Evolutionary conservation across 2,329 filamentous ascomycete genomes (phyloP).

Genomic region (Apiospora hydei): DNA sequence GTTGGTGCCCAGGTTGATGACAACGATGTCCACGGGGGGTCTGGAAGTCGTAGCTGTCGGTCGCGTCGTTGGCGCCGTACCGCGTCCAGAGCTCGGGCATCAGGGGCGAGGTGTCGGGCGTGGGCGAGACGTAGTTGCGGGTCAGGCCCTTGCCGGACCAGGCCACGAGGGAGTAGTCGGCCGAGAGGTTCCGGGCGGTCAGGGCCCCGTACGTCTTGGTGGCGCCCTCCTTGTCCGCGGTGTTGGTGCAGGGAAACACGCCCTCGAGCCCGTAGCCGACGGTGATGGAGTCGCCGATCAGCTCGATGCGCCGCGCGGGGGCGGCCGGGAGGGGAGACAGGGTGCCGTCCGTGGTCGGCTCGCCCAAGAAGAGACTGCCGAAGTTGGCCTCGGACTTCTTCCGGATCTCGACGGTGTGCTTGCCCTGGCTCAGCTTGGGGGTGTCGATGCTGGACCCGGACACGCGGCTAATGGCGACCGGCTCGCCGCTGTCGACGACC

Average conservation of each 20-base stretch:
- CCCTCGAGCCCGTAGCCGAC: slow-evolving; percentile 54
- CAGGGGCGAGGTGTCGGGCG: slow-evolving; percentile 41
- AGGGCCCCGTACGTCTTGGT: slow-evolving; percentile 52
- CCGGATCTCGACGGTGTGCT: slow-evolving; percentile 47
- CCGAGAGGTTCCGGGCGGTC: slow-evolving; percentile 47
- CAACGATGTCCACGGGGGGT: slow-evolving; percentile 45
- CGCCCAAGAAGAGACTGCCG: slow-evolving; percentile 44
- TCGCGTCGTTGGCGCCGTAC: slow-evolving; percentile 49
- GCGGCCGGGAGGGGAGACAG: slow-evolving; percentile 32
- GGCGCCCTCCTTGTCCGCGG: slow-evolving; percentile 47
- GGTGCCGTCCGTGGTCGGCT: slow-evolving; percentile 39
- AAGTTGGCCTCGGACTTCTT: slow-evolving; percentile 47
- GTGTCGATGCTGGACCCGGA: slow-evolving; percentile 41
- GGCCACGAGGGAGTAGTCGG: slow-evolving; percentile 52
- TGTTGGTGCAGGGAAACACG: slow-evolving; percentile 47
- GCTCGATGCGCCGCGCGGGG: slow-evolving; percentile 47
- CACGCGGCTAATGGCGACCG: slow-evolving; percentile 40
- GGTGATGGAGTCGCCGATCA: slow-evolving; percentile 54
- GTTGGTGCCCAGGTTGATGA: slow-evolving; percentile 54
- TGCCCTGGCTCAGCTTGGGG: slow-evolving; percentile 41
- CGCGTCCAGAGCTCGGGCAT: slow-evolving; percentile 51
- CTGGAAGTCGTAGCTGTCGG: slow-evolving; percentile 48
- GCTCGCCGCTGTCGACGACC: slow-evolving; percentile 42
- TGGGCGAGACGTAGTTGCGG: slow-evolving; percentile 46
- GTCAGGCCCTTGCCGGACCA: slow-evolving; percentile 53